Evolutionary conservation across 2,329 filamentous ascomycete species (phyloP).

Genomic region (Colletotrichum liriopes): DNA sequence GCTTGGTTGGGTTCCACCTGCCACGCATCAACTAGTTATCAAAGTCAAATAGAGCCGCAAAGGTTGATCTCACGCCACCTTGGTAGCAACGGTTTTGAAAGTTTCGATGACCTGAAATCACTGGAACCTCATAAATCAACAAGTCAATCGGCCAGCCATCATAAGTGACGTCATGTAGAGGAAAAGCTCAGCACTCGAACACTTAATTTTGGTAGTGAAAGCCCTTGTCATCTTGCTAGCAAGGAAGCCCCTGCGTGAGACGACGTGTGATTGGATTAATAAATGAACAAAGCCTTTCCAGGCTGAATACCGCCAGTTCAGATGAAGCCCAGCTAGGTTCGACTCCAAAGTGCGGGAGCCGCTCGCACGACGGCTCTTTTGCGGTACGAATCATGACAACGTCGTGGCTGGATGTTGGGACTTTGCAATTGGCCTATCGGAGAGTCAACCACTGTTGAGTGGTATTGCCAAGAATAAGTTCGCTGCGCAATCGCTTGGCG

Average conservation of each 20-base stretch:
- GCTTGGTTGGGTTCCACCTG: not conserved
- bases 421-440: constrained; percentile 16
- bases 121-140: no score
- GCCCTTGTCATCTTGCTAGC: not conserved
- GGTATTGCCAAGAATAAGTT: constrained; percentile 27
- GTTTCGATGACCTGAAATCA: no score
- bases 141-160: not conserved
- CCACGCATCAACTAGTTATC: not conserved
- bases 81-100: no score
- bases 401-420: not conserved
- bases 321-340: no score
- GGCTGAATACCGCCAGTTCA: no score
- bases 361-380: not conserved
- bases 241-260: not conserved
- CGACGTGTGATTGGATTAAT: no score
- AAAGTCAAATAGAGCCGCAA: not conserved
- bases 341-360: not conserved
- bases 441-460: constrained; percentile 7
- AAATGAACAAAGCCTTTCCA: not conserved
- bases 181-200: not conserved
- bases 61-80: not conserved
- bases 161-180: not conserved
- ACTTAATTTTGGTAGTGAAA: not conserved
- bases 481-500: constrained; percentile 21
- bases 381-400: constrained; percentile 10